Percentiles rank a stretch among this genome's conserved stretches.
Conservation (phyloP, 352 stramenopile species). For the Phytophthora foliorum region DNA sequence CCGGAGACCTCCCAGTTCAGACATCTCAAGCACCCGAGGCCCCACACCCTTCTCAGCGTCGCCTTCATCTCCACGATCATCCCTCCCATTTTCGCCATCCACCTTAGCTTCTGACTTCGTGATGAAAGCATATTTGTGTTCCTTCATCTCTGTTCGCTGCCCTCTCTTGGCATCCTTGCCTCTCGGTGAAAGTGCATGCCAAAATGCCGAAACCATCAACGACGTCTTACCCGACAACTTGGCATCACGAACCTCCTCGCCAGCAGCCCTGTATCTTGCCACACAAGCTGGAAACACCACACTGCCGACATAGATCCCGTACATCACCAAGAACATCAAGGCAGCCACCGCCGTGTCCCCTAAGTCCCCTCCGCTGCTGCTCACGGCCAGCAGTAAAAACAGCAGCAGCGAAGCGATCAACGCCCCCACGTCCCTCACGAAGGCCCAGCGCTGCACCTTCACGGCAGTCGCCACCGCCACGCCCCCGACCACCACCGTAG, state of each 20-base stretch:
- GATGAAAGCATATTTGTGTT: slow-evolving; percentile 57
- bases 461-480: slow-evolving; percentile 84
- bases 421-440: slow-evolving; percentile 69
- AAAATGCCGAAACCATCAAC: slow-evolving; percentile 78
- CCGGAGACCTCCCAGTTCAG: slow-evolving; percentile 25
- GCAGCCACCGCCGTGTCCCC: slow-evolving; percentile 34
- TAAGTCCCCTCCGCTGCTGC: slow-evolving; percentile 25
- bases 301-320: slow-evolving; percentile 67
- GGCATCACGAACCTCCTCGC: slow-evolving; percentile 18
- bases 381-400: slow-evolving; percentile 48
- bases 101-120: slow-evolving; percentile 38
- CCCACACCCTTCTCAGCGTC: slow-evolving; percentile 6
- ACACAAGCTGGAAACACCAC: slow-evolving; percentile 70
- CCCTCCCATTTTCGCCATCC: slow-evolving; percentile 14
- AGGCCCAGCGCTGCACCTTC: slow-evolving; percentile 71
- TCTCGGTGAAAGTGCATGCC: slow-evolving; percentile 67
- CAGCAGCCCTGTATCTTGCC: slow-evolving; percentile 33
- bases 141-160: slow-evolving; percentile 21
- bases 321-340: slow-evolving; percentile 60
- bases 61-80: slow-evolving; percentile 8
- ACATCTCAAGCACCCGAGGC: slow-evolving; percentile 31
- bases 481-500: slow-evolving; percentile 92
- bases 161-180: slow-evolving; percentile 18
- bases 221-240: slow-evolving; percentile 28
- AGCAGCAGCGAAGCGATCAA: slow-evolving; percentile 61